These are phyloP conservation scores for Thelonectria rubi DNA, from an alignment of 2,329 filamentous ascomycete species.

Conservation along the genomic window DNA sequence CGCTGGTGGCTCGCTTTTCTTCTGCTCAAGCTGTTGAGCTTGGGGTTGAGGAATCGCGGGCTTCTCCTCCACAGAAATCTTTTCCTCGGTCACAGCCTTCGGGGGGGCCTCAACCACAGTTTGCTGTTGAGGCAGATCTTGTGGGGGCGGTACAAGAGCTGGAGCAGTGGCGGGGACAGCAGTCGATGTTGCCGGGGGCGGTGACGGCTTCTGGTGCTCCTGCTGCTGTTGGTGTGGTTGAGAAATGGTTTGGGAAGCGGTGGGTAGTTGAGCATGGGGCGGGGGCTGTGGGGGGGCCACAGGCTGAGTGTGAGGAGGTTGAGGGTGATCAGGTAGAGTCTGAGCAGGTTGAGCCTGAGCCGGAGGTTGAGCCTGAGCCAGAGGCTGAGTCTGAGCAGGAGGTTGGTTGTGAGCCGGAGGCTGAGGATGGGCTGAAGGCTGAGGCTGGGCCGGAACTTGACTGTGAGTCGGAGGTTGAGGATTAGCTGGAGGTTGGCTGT, in stretches of 20 bases:
- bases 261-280: not conserved
- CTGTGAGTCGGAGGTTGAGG: not conserved
- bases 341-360: not conserved
- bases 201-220: not conserved
- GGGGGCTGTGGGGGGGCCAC: not conserved
- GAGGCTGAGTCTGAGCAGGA: too few relatives aligned
- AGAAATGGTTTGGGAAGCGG: slow-evolving; percentile 1
- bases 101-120: not conserved
- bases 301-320: not conserved
- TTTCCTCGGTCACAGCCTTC: slow-evolving; percentile 13
- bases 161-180: not conserved
- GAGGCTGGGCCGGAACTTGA: not conserved
- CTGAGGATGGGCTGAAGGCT: not conserved
- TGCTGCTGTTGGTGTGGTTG: slow-evolving; percentile 23
- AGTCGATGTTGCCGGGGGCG: not conserved
- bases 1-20: slow-evolving; percentile 19
- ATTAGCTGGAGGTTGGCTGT: not conserved
- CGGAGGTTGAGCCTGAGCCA: too few relatives aligned
- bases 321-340: not conserved
- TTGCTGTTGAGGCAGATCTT: slow-evolving; percentile 9
- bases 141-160: not conserved
- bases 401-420: not conserved
- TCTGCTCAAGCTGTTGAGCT: not conserved
- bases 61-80: not conserved
- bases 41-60: not conserved